Percentiles rank a stretch among this genome's conserved stretches.
Conservation (phyloP, 495 filamentous ascomycete species). For the Ascobolus immersus region DNA sequence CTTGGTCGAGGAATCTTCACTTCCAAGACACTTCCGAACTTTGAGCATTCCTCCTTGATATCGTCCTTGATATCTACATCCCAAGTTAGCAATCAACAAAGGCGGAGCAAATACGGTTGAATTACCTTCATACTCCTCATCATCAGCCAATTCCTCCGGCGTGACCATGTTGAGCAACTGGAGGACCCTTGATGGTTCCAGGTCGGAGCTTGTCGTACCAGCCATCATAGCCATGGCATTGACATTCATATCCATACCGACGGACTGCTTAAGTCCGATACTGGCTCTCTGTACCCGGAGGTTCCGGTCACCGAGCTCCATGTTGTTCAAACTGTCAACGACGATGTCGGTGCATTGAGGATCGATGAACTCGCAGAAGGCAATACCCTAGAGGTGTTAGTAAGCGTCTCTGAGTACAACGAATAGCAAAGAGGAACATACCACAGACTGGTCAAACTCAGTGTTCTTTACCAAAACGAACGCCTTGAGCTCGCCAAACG, state of each 20-base stretch:
- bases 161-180: slow-evolving; percentile 97
- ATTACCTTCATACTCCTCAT: slow-evolving; percentile 77
- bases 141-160: slow-evolving; percentile 75
- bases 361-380: slow-evolving; percentile 86
- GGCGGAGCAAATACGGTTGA: slow-evolving; percentile 1
- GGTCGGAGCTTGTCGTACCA: slow-evolving; percentile 55
- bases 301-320: slow-evolving; percentile 67
- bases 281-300: slow-evolving; percentile 73
- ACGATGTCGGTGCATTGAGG: slow-evolving; percentile 54
- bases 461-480: slow-evolving; percentile 78
- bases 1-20: slow-evolving; percentile 77
- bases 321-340: slow-evolving; percentile 71
- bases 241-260: slow-evolving; percentile 78
- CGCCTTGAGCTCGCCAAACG: slow-evolving; percentile 80
- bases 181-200: slow-evolving; percentile 55
- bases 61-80: slow-evolving; percentile 78
- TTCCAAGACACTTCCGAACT: slow-evolving; percentile 60
- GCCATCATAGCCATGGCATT: slow-evolving; percentile 99
- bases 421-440: slow-evolving; percentile 28
- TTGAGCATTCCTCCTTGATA: slow-evolving; percentile 69
- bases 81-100: too few relatives aligned
- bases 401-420: slow-evolving; percentile 1
- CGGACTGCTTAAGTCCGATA: slow-evolving; percentile 72
- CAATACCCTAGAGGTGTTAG: slow-evolving; percentile 43
- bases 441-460: slow-evolving; percentile 63